Evolutionary conservation across 2,329 filamentous ascomycete genomes (phyloP), one percentile per base, ranked within the genome.

Genomic region (Pseudogymnoascus verrucosus): DNA sequence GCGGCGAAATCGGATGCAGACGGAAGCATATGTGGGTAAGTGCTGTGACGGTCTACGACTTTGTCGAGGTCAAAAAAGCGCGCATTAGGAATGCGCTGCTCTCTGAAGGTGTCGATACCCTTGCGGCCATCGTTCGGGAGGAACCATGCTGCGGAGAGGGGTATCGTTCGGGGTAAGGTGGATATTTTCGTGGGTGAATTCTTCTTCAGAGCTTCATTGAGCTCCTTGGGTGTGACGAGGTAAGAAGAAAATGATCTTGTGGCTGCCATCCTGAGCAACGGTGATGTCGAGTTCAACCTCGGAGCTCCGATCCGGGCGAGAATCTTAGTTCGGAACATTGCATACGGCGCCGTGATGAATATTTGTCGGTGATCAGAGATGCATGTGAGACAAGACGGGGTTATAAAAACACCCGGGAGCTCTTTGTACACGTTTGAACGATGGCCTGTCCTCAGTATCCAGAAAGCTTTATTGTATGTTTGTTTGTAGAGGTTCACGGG

Each of bases 1-100:
- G 88, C 84, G 51, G 91, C 90, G 73, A 99, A 98, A 61, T 85
- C 82, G 71, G 90, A 86, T 39, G 90, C 82, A 6, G 84, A 88
- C 2, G 95, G 95, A 2, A 99, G 85, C 95, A 99, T 99, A 75
- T 99, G 95, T 6, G 95, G 93, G 74, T 96, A 98, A 1, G 91
- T 89, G 63, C 89, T 96, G 69, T 86, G 85, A 68, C 87, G 87
- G 76, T 99, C 93, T 71, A 95, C 91, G 73, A 96, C 84, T 71
- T 87, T 91, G 77, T 99, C 95, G 62, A 99, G 83, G 76, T 99
- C 93, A 76, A 99, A 99, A 84, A 98, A 99, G 34, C 92, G 89
- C 1, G 95, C 89, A 71, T 88, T 87, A 21, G 93, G 93, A 67
- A 99, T 95, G 71, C 91, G 90, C 73, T 87, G 85, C 73, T 91